These are phyloP conservation scores for Inga leiocalycina DNA, from an alignment of 306 rosid species.

Conservation along the genomic window DNA sequence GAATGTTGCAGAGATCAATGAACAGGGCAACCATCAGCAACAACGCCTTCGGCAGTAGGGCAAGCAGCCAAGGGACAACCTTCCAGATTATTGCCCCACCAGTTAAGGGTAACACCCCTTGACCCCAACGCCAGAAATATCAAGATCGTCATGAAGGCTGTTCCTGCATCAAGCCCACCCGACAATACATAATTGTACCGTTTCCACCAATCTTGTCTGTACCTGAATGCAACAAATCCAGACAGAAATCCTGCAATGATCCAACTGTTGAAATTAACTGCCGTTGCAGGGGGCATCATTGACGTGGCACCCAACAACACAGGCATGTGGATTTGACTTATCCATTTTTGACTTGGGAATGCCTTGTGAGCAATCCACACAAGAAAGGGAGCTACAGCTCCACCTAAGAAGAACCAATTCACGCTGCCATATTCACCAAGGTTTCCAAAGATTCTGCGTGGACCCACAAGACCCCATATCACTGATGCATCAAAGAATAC, in stretches of 20 bases:
- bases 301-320: conserved; percentile 58
- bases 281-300: conserved; percentile 68
- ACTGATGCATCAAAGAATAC: conserved; percentile 71
- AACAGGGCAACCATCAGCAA: conserved; percentile 49
- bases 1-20: conserved; percentile 17
- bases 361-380: conserved; percentile 57
- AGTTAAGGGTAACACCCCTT: conserved; percentile 26
- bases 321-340: conserved; percentile 55
- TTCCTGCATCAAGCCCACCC: conserved; percentile 70
- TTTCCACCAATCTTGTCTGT: conserved; percentile 53
- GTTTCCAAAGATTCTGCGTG: conserved; percentile 64
- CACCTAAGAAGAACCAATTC: conserved; percentile 64
- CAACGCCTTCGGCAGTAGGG: conserved; percentile 61
- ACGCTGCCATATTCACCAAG: conserved; percentile 54
- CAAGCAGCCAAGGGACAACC: conserved; percentile 67
- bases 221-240: conserved; percentile 45
- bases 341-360: conserved; percentile 55
- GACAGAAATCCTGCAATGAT: conserved; percentile 48
- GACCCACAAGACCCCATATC: conserved; percentile 77
- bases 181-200: conserved; percentile 61
- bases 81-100: conserved; percentile 63
- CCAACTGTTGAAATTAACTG: conserved; percentile 66
- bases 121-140: conserved; percentile 48
- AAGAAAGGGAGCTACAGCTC: conserved; percentile 54
- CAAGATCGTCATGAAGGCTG: conserved; percentile 61